Conservation (phyloP, 441 rosid species). For the Erodium trifolium region DNA sequence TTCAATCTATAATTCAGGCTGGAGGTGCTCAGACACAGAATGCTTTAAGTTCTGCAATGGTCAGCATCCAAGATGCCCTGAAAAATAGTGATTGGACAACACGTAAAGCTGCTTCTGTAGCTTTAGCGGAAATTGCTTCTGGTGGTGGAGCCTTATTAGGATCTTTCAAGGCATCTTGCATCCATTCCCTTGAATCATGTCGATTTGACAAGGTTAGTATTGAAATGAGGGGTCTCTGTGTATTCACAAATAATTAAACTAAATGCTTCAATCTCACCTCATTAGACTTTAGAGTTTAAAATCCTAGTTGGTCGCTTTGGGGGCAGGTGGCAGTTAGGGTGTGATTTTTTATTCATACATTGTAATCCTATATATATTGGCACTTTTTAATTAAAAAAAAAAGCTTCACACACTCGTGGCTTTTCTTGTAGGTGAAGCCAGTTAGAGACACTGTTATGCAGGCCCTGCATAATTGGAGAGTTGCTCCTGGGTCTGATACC, state of each 20-base stretch:
- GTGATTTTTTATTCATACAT: no score
- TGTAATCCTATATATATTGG: no score
- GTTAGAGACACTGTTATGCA: constrained; percentile 70
- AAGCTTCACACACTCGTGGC: neutral
- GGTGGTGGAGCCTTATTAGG: constrained; percentile 56
- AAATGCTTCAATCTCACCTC: constrained; percentile 2
- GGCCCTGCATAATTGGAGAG: constrained; percentile 75
- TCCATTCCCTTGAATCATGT: constrained; percentile 67
- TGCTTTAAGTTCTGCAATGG: constrained; percentile 55
- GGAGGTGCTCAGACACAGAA: constrained; percentile 68
- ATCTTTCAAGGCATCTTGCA: constrained; percentile 60
- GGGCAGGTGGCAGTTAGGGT: no score
- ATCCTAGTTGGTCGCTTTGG: no score
- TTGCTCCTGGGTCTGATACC: constrained; percentile 49
- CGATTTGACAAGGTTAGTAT: constrained; percentile 84
- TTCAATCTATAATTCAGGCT: constrained; percentile 42
- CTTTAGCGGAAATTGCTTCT: constrained; percentile 69
- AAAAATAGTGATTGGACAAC: constrained; percentile 75
- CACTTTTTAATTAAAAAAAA: no score
- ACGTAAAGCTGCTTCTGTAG: constrained; percentile 80
- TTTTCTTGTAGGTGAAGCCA: constrained; percentile 68
- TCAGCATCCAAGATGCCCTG: constrained; percentile 67
- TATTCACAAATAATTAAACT: constrained; percentile 13
- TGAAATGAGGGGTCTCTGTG: constrained; percentile 1
- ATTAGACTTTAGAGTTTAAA: no score